These are phyloP conservation scores for Ganoderma leucocontextum DNA, from an alignment of 1,284 basidiomycete genomes.

Conservation along the genomic window DNA sequence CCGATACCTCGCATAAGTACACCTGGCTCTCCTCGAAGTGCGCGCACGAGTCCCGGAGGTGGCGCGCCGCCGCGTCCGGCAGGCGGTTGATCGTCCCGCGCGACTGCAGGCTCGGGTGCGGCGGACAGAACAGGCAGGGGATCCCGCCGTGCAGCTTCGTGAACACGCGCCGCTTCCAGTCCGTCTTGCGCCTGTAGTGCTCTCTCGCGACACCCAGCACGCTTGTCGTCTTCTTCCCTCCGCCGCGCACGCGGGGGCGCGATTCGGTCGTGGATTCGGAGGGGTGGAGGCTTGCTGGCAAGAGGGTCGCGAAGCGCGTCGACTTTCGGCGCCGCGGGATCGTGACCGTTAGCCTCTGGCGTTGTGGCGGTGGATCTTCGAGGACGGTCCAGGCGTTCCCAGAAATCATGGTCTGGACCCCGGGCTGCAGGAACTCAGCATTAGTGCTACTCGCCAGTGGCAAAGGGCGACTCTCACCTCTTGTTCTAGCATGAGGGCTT, in stretches of 20 bases:
- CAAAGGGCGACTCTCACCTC: neutral
- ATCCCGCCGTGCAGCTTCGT: constrained; percentile 10
- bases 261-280: neutral
- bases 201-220: neutral
- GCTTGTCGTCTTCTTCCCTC: neutral
- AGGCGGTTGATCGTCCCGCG: constrained; percentile 12
- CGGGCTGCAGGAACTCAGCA: neutral
- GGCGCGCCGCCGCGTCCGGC: constrained; percentile 10
- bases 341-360: neutral
- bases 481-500: neutral
- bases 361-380: neutral
- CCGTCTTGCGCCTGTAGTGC: constrained; percentile 6
- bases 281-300: neutral
- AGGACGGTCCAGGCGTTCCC: too few relatives aligned
- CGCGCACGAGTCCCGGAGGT: constrained; percentile 8
- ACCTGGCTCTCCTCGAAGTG: constrained; percentile 9
- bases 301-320: neutral
- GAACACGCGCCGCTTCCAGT: constrained; percentile 4
- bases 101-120: neutral
- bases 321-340: neutral
- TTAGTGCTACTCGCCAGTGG: neutral
- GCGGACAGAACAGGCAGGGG: constrained; percentile 13
- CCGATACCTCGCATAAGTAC: neutral
- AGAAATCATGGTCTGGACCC: too few relatives aligned
- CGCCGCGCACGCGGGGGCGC: neutral